Base-by-base conservation (phyloP, 768 basidiomycete species). In the Lentinula sp. region DNA sequence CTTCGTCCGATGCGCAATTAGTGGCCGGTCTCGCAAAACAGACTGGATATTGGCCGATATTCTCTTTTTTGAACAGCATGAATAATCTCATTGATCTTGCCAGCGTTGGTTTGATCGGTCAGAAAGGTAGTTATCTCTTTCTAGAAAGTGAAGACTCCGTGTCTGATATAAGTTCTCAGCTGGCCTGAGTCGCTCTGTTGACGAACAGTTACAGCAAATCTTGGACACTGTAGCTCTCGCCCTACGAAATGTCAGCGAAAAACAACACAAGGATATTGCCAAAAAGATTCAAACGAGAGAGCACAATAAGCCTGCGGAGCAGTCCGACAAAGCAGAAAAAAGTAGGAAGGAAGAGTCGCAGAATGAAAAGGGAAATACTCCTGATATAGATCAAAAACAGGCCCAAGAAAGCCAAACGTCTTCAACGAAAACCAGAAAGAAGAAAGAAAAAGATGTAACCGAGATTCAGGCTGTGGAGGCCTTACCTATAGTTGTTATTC, bases 11-110 rank as follows among this genome's bases (percentile, higher is more conserved):
- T 66, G 75, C 82, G 5, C 79, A 78, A n/a, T 78, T 93, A 10
- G 76, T 95, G 2, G 76, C 77, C 23, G 77, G 77, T 5, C 76
- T 98, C 8, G 94, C 95, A 0, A 74, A 73, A 5, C 91, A 97
- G 67, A 93, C 90, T 0, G 95, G 96, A 39, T 93, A 93, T 69
- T 89, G 86, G 80, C 95, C 95, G 4, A 80, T 93, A 5, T 95
- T 97, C 73, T 87, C 87, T 4, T 89, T 94, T 45, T 32, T 61
- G 21, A 61, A 52, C 23, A 50, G 46, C 37, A 28, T 64, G 16
- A 58, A 60, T 11, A 48, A 43, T 42, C 59, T 65, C 7, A 67
- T 69, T 16, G 68, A 69, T 55, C 59, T 69, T 9, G 67, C 68
- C 1, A 62, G 57, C 23, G 65, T 95, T 46, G 95, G 95, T 1